Base-by-base conservation (phyloP, 768 basidiomycete species). In the Rhizopogon vulgaris region DNA sequence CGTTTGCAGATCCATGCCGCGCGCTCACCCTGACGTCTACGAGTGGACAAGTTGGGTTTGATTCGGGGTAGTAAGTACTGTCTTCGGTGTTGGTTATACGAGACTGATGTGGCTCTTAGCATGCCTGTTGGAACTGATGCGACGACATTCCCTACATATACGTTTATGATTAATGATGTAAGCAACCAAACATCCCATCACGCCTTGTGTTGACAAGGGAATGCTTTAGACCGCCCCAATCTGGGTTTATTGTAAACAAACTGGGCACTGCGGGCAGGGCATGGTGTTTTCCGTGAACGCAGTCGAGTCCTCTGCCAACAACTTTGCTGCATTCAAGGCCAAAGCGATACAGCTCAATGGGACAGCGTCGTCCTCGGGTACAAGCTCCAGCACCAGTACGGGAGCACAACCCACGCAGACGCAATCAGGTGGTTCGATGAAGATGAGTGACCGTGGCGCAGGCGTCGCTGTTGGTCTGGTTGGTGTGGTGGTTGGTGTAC, bases 241-340 rank as follows among this genome's bases (percentile, higher is more conserved):
- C 57, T 83, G 78, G 82, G 75, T 66, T 2, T 81, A 75, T 67
- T 82, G 82, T 61, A 66, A 67, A 2, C 80, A 81, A 58, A 45
- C 54, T 2, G 64, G 58, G 39, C 82, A 84, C 62, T 83, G 82
- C 59, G 73, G 72, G 0, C 60, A 67, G 40, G 82, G 82, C 43
- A 84, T 83, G 83, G 80, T 83, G 46, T 82, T 82, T 65, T 63
- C 78, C 22, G 71, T 70, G 54, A 85, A 83, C 62, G 74, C 83
- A 11, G 67, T 72, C 30, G 78, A 77, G 55, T 55, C 66, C 2
- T 73, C 78, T n/a, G 53, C 73, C 18, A 78, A 79, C 56, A 80
- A 62, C 59, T 83, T 79, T 58, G 73, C 62, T 17, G 81, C 80
- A 4, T 84, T 82, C 72, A 52, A 70, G 45, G 70, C 70, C 2